These are phyloP conservation scores for Rosa chinensis DNA, from an alignment of 306 rosid genomes.

Conservation along the genomic window DNA sequence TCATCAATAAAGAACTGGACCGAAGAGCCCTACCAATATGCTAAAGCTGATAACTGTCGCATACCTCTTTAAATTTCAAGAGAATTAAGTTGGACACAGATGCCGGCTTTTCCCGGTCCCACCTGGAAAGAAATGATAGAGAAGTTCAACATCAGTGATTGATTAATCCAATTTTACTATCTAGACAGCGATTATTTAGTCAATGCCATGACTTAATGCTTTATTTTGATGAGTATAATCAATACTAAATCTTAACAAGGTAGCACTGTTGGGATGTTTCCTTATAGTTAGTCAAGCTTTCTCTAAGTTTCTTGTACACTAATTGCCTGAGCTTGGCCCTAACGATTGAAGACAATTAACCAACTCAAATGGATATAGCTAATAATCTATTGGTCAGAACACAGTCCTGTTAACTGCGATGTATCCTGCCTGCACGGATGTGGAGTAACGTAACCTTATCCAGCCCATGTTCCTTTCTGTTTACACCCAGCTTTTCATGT, in stretches of 20 bases:
- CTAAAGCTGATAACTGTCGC: background rate
- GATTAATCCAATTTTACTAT: background rate
- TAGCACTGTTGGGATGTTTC: background rate
- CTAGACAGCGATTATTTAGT: background rate
- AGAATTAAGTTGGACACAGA: slow-evolving; percentile 74
- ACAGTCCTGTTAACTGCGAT: background rate
- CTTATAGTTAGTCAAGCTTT: background rate
- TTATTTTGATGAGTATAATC: background rate
- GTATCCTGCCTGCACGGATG: background rate
- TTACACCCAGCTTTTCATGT: background rate
- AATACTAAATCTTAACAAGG: background rate
- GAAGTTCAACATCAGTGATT: slow-evolving; percentile 20
- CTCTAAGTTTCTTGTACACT: background rate
- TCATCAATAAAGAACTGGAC: background rate
- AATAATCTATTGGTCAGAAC: background rate
- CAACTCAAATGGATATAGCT: background rate
- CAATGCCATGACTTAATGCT: background rate
- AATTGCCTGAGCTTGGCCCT: background rate
- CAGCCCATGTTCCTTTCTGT: background rate
- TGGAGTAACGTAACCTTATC: background rate
- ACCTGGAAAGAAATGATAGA: slow-evolving; percentile 45
- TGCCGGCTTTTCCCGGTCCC: slow-evolving; percentile 80
- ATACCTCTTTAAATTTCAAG: slow-evolving; percentile 85
- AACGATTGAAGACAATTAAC: background rate
- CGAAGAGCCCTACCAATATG: background rate